These are phyloP conservation scores for Chlorella sp. DNA, from an alignment of 139 green algal species.

Conservation along the genomic window DNA sequence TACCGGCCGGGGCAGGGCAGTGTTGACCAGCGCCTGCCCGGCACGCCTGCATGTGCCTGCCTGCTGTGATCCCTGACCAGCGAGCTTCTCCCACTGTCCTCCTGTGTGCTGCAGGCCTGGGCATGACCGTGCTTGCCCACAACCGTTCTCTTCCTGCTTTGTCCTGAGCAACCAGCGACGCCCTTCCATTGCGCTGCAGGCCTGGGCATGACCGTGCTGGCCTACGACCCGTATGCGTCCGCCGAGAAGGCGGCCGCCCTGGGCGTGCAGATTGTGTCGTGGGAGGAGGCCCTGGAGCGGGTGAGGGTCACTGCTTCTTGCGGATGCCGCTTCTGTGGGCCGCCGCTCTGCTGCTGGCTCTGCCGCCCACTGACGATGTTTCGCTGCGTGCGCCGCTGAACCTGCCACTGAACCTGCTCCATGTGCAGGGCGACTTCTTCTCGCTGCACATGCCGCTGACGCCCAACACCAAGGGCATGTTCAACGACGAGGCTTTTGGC, in stretches of 20 bases:
- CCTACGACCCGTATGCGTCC: slow-evolving; percentile 94
- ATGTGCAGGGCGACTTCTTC: slow-evolving; percentile 80
- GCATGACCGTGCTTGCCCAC: slow-evolving; percentile 87
- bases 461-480: slow-evolving; percentile 83
- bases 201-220: slow-evolving; percentile 88
- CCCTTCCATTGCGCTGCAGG: slow-evolving; percentile 40
- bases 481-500: slow-evolving; percentile 87
- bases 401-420: too few relatives aligned
- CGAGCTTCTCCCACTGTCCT: too few relatives aligned
- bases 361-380: too few relatives aligned
- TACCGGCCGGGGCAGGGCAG: too few relatives aligned
- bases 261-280: slow-evolving; percentile 85
- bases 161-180: too few relatives aligned
- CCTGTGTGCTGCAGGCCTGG: slow-evolving; percentile 70
- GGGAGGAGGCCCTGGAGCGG: slow-evolving; percentile 86
- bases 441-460: slow-evolving; percentile 93
- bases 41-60: too few relatives aligned
- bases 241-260: slow-evolving; percentile 76
- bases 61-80: too few relatives aligned
- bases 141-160: too few relatives aligned
- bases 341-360: background rate
- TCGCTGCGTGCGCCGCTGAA: too few relatives aligned
- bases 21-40: too few relatives aligned
- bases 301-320: background rate
- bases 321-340: too few relatives aligned